phyloP scores from a whole-genome alignment of 1,139 yeast species.

The Lodderomyces orthopsilosis region DNA sequence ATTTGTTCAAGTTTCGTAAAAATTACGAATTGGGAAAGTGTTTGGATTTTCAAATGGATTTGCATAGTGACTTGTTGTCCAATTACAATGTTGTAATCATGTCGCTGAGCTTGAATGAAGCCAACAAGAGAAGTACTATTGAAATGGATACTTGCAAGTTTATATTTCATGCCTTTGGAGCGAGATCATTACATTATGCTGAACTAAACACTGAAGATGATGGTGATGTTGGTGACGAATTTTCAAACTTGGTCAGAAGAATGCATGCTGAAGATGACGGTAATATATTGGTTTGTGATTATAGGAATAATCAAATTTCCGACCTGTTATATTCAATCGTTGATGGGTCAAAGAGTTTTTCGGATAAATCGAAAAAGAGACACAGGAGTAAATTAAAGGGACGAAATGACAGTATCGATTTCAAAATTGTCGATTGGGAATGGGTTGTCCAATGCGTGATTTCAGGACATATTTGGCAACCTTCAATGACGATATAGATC shows the following conservation, averaged over 20 bases:
- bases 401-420: neutral
- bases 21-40: constrained; percentile 22
- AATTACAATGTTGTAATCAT: constrained; percentile 31
- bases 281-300: neutral
- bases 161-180: constrained; percentile 49
- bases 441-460: constrained; percentile 76
- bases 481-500: constrained; percentile 6
- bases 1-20: constrained; percentile 37
- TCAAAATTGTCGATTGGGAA: constrained; percentile 53
- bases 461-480: constrained; percentile 35
- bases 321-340: neutral
- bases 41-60: constrained; percentile 35
- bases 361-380: constrained; percentile 4
- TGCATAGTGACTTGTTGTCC: constrained; percentile 35
- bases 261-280: neutral
- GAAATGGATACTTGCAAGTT: constrained; percentile 40
- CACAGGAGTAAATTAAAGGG: constrained; percentile 3
- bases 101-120: constrained; percentile 9
- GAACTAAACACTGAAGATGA: constrained; percentile 7
- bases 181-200: constrained; percentile 21
- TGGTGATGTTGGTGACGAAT: neutral
- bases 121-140: constrained; percentile 17
- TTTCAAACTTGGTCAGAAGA: constrained; percentile 4
- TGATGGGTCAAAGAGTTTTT: neutral
- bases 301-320: neutral